A percentile compares a stretch with the other conserved stretches of the same genome.
These are phyloP conservation scores for Coprinellus micaceus DNA, from an alignment of 768 basidiomycete species.

Conservation along the genomic window DNA sequence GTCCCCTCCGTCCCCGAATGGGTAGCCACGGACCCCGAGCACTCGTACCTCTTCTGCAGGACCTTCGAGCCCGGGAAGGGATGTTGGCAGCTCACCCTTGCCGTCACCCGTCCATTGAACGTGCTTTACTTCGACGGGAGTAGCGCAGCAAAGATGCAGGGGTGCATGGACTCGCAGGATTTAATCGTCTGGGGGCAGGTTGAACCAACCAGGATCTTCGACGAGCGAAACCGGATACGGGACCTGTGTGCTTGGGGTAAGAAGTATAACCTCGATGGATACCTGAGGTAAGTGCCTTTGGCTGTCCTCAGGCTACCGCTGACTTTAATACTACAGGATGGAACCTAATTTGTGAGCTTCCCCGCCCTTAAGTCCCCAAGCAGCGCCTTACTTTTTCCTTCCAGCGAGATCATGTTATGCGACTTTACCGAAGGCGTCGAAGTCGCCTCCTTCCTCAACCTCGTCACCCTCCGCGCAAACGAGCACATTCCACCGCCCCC, in stretches of 20 bases:
- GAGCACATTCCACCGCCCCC: no score
- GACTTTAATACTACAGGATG: background rate
- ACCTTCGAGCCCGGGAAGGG: slow-evolving; percentile 12
- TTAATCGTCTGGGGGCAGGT: slow-evolving; percentile 39
- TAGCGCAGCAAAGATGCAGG: slow-evolving; percentile 43
- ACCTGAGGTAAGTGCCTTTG: slow-evolving; percentile 30
- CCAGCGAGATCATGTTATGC: slow-evolving; percentile 4
- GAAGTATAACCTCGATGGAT: slow-evolving; percentile 39
- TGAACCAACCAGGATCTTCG: slow-evolving; percentile 16
- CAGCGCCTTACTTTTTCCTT: background rate
- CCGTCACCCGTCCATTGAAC: slow-evolving; percentile 35
- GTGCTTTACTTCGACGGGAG: slow-evolving; percentile 52
- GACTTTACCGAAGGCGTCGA: slow-evolving; percentile 2
- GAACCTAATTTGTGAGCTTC: background rate
- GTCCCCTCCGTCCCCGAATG: slow-evolving; percentile 31
- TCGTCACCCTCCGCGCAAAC: background rate
- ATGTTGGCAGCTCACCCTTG: slow-evolving; percentile 40
- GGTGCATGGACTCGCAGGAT: slow-evolving; percentile 46
- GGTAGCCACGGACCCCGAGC: slow-evolving; percentile 38
- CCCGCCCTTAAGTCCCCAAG: no score
- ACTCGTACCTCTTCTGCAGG: slow-evolving; percentile 37
- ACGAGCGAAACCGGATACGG: slow-evolving; percentile 33
- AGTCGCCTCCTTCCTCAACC: slow-evolving; percentile 2
- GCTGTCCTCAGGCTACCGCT: no score
- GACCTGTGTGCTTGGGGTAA: slow-evolving; percentile 44